phyloP scores from a whole-genome alignment of 441 rosid genomes.

The Brassica balearica region DNA sequence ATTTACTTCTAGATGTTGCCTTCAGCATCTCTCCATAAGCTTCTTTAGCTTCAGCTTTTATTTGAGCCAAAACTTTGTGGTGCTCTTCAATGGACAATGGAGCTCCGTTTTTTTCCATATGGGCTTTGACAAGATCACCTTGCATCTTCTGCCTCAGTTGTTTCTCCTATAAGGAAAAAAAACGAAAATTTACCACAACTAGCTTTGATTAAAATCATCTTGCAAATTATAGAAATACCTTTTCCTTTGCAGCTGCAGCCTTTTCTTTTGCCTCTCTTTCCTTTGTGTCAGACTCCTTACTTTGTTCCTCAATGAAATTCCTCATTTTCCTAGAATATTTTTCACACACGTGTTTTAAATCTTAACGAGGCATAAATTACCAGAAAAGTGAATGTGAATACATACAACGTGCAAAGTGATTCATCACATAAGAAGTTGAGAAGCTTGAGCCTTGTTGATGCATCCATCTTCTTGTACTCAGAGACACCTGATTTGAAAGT shows the following conservation, averaged over 20 bases:
- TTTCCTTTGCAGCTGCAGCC: slow-evolving; percentile 57
- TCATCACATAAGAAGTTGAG: slow-evolving; percentile 85
- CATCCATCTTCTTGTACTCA: slow-evolving; percentile 57
- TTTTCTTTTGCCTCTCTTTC: slow-evolving; percentile 15
- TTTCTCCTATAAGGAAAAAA: slow-evolving; percentile 54
- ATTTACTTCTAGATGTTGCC: slow-evolving; percentile 61
- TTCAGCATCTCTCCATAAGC: slow-evolving; percentile 64
- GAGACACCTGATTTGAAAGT: slow-evolving; percentile 50
- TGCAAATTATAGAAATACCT: slow-evolving; percentile 47
- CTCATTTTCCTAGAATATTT: slow-evolving; percentile 44
- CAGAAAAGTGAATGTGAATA: slow-evolving; percentile 1
- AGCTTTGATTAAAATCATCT: not conserved
- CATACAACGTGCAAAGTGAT: slow-evolving; percentile 74
- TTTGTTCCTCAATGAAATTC: not conserved
- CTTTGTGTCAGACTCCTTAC: not conserved
- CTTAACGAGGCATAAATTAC: not conserved
- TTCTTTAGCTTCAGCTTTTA: slow-evolving; percentile 63
- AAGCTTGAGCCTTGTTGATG: slow-evolving; percentile 65
- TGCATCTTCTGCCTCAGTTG: slow-evolving; percentile 60
- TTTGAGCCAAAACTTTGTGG: slow-evolving; percentile 52
- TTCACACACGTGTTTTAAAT: not conserved
- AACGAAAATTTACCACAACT: not conserved
- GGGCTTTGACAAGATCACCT: slow-evolving; percentile 63
- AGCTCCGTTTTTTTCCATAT: slow-evolving; percentile 55
- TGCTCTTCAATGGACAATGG: slow-evolving; percentile 66